Conservation (phyloP, 1,139 yeast species). For the Pichia sp. region DNA sequence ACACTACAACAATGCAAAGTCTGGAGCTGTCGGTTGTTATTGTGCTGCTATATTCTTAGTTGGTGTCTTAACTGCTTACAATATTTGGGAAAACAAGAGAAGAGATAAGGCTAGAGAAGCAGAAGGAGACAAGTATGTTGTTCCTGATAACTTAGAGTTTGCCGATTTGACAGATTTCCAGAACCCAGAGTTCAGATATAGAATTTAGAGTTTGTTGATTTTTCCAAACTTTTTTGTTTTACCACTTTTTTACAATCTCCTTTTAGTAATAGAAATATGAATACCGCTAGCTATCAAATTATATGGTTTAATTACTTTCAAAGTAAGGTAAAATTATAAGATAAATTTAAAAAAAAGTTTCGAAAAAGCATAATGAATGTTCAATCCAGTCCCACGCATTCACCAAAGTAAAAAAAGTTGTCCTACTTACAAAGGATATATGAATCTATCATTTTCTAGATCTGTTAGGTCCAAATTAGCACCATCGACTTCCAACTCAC, state of each 20-base stretch:
- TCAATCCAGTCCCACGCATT: not conserved
- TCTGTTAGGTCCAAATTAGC: slow-evolving; percentile 47
- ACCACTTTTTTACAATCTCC: not conserved
- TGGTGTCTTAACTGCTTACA: slow-evolving; percentile 9
- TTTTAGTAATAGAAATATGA: not conserved
- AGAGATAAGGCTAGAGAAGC: slow-evolving; percentile 13
- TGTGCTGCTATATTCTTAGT: slow-evolving; percentile 21
- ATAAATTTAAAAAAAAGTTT: not conserved
- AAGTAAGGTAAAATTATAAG: not conserved
- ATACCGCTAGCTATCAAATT: not conserved
- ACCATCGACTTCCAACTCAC: slow-evolving; percentile 34
- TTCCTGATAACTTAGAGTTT: slow-evolving; percentile 41
- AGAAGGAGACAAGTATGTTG: slow-evolving; percentile 22
- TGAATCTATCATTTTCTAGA: slow-evolving; percentile 40
- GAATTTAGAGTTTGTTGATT: slow-evolving; percentile 3
- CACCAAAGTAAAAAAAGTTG: not conserved
- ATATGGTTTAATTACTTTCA: too few relatives aligned
- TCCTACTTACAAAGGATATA: slow-evolving; percentile 20
- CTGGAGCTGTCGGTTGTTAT: slow-evolving; percentile 28
- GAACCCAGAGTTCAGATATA: slow-evolving; percentile 44
- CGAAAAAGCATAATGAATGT: not conserved
- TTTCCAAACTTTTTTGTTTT: not conserved
- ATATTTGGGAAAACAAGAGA: slow-evolving; percentile 20
- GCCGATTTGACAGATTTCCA: slow-evolving; percentile 50
- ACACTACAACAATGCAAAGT: slow-evolving; percentile 24